phyloP scores from a whole-genome alignment of 106 monocot genomes.

The Xerophyta viscosa region DNA sequence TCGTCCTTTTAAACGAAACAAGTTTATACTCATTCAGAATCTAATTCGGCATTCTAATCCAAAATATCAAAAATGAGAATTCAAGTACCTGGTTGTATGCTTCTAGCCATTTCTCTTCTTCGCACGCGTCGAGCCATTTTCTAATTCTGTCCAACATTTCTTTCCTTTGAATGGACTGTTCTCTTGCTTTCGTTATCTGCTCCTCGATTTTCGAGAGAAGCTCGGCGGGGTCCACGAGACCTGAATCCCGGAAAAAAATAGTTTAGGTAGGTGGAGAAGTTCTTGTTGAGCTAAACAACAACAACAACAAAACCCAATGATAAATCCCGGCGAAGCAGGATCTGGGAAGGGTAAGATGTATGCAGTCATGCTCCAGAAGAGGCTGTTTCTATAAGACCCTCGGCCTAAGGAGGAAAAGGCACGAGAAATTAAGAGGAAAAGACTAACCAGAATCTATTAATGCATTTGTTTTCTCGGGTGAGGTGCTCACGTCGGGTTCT shows the following conservation, averaged over 20 bases:
- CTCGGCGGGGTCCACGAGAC: slow-evolving; percentile 81
- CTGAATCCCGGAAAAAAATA: slow-evolving; percentile 24
- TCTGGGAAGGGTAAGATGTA: too few species aligned
- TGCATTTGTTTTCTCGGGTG: slow-evolving; percentile 62
- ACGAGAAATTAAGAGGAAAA: slow-evolving; percentile 4
- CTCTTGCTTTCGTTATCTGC: slow-evolving; percentile 74
- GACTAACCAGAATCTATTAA: slow-evolving; percentile 76
- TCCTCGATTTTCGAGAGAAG: slow-evolving; percentile 71
- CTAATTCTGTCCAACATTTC: slow-evolving; percentile 79
- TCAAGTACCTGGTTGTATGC: slow-evolving; percentile 88
- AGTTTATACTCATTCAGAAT: not conserved
- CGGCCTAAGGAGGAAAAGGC: too few species aligned
- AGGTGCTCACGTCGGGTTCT: slow-evolving; percentile 72
- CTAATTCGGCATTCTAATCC: too few species aligned
- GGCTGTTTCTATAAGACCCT: too few species aligned
- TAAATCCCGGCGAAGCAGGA: too few species aligned
- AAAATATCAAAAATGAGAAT: too few species aligned
- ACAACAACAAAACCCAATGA: too few species aligned
- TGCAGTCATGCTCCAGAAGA: too few species aligned
- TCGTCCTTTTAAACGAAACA: slow-evolving; percentile 57
- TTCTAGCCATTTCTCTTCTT: slow-evolving; percentile 94
- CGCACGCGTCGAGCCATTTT: slow-evolving; percentile 84
- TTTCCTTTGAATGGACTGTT: slow-evolving; percentile 69
- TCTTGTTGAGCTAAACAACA: not conserved
- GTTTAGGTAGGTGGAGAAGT: not conserved